Percentiles rank a stretch among this genome's conserved stretches.
Evolutionary conservation across 768 basidiomycete species (phyloP).

Genomic region (Lentinula edodes): DNA sequence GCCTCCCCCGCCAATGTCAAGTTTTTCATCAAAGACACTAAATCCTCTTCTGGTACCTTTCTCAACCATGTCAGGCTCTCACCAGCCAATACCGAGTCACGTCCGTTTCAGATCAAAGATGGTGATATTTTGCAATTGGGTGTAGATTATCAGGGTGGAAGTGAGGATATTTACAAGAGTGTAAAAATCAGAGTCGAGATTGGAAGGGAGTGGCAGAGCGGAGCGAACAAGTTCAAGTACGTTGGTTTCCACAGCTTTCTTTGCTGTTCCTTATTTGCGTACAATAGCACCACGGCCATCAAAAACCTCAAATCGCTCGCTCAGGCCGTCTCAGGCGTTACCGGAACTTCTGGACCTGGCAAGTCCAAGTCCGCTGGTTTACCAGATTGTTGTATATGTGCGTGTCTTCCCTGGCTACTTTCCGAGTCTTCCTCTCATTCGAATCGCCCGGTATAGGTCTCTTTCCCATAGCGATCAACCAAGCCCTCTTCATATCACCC

Average conservation of each 20-base stretch:
- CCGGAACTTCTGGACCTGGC: slow-evolving; percentile 43
- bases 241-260: slow-evolving; percentile 11
- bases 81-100: slow-evolving; percentile 74
- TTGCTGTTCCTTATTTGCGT: too few species aligned
- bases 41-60: slow-evolving; percentile 88
- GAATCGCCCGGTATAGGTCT: slow-evolving; percentile 25
- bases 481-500: slow-evolving; percentile 95
- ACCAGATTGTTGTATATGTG: slow-evolving; percentile 9
- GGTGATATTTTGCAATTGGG: slow-evolving; percentile 94
- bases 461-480: slow-evolving; percentile 89
- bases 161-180: slow-evolving; percentile 95
- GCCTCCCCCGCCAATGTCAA: neutral
- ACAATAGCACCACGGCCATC: slow-evolving; percentile 53
- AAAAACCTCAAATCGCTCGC: slow-evolving; percentile 77
- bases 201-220: slow-evolving; percentile 84
- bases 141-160: slow-evolving; percentile 95
- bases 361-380: slow-evolving; percentile 84
- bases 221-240: slow-evolving; percentile 87
- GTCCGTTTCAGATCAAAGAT: slow-evolving; percentile 77
- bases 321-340: slow-evolving; percentile 22
- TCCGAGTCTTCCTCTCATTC: neutral
- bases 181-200: slow-evolving; percentile 95
- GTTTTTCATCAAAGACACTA: slow-evolving; percentile 27
- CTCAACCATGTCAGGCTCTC: slow-evolving; percentile 91
- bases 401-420: neutral